phyloP scores from a whole-genome alignment of 1,284 basidiomycete genomes.

The Caloboletus firmus region DNA sequence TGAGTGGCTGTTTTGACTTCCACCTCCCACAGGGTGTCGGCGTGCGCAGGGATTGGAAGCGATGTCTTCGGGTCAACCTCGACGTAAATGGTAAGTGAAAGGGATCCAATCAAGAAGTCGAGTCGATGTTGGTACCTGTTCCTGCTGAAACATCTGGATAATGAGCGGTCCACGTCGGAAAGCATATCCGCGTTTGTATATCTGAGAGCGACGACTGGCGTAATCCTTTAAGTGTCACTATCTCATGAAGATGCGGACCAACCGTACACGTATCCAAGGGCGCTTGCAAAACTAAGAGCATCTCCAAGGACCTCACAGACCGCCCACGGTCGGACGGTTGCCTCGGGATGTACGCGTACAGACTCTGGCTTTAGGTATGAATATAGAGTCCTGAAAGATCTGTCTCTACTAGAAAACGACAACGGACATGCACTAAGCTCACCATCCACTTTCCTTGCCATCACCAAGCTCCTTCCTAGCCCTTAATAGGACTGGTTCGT shows the following conservation, averaged over 20 bases:
- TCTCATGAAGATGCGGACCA: slow-evolving; percentile 1
- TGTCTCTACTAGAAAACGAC: background rate
- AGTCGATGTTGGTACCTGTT: slow-evolving; percentile 52
- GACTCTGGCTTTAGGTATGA: slow-evolving; percentile 79
- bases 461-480: slow-evolving; percentile 72
- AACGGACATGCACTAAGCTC: slow-evolving; percentile 17
- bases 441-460: slow-evolving; percentile 54
- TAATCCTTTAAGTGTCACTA: slow-evolving; percentile 9
- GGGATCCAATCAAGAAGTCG: background rate
- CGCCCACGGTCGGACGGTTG: slow-evolving; percentile 79
- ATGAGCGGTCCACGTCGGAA: slow-evolving; percentile 67
- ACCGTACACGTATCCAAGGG: slow-evolving; percentile 68
- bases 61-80: slow-evolving; percentile 71
- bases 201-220: slow-evolving; percentile 63
- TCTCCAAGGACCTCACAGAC: slow-evolving; percentile 74
- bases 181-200: slow-evolving; percentile 75
- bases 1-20: slow-evolving; percentile 79
- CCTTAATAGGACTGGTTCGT: slow-evolving; percentile 66
- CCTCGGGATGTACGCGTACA: slow-evolving; percentile 73
- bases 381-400: slow-evolving; percentile 58
- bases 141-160: slow-evolving; percentile 81
- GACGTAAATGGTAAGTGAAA: slow-evolving; percentile 7
- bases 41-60: slow-evolving; percentile 67
- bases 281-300: slow-evolving; percentile 72
- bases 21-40: slow-evolving; percentile 78